Conservation (phyloP, 2,329 filamentous ascomycete genomes). For the Sporothrix variecibatus region DNA sequence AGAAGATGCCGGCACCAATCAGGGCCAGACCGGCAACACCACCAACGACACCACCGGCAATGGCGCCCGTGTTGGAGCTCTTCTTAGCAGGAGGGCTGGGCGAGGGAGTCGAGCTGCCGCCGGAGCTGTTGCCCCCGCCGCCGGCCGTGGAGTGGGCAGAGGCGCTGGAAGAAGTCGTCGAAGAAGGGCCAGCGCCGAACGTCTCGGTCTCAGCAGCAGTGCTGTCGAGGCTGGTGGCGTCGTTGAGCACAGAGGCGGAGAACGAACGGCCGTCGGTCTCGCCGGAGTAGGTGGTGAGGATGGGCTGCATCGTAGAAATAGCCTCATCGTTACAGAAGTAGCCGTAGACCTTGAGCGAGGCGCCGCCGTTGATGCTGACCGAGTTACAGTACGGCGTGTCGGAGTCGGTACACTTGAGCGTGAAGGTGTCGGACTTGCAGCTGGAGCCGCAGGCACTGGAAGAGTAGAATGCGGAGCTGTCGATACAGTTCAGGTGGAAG, state of each 20-base stretch:
- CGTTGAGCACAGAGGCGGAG: slow-evolving; percentile 18
- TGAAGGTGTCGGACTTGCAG: slow-evolving; percentile 25
- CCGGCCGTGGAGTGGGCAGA: background rate
- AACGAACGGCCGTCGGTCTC: slow-evolving; percentile 30
- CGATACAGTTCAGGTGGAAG: slow-evolving; percentile 28
- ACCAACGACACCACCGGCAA: slow-evolving; percentile 41
- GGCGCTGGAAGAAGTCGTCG: background rate
- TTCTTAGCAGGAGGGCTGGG: background rate
- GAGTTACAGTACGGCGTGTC: slow-evolving; percentile 29
- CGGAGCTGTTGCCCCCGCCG: background rate
- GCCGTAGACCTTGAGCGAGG: slow-evolving; percentile 26
- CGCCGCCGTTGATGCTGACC: slow-evolving; percentile 28
- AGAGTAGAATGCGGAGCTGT: slow-evolving; percentile 12
- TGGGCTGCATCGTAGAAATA: slow-evolving; percentile 18
- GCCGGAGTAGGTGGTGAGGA: slow-evolving; percentile 29
- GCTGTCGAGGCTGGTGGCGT: background rate
- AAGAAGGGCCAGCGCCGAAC: background rate
- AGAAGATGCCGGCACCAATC: slow-evolving; percentile 33
- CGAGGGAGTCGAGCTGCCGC: background rate
- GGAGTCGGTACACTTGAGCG: slow-evolving; percentile 28
- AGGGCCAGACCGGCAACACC: slow-evolving; percentile 37
- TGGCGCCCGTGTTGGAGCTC: slow-evolving; percentile 34
- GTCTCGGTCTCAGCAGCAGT: slow-evolving; percentile 12
- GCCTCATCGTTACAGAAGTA: slow-evolving; percentile 26
- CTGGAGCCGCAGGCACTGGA: slow-evolving; percentile 17